These are phyloP conservation scores for Austroboletus eburneus DNA, from an alignment of 768 basidiomycete genomes.

Conservation along the genomic window DNA sequence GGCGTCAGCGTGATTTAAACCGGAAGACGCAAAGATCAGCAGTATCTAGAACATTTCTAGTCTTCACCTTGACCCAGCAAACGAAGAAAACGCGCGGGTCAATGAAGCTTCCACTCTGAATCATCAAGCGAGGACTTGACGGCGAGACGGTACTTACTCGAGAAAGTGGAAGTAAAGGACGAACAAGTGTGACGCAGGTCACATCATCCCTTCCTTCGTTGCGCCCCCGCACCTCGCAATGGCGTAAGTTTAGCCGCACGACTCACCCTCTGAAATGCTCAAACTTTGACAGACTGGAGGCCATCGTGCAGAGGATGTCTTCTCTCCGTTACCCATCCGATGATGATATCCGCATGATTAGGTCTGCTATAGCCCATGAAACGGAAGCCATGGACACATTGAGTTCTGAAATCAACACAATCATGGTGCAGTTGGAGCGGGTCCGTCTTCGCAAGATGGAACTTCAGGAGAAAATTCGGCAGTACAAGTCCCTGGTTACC, in stretches of 20 bases:
- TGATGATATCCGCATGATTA: constrained; percentile 17
- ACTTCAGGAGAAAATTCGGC: constrained; percentile 41
- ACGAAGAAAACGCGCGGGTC: constrained; percentile 46
- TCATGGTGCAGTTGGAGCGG: constrained; percentile 37
- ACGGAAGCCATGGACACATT: constrained; percentile 39
- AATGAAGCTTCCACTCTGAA: constrained; percentile 90
- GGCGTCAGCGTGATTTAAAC: constrained; percentile 15
- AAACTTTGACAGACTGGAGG: constrained; percentile 1
- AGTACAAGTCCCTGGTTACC: constrained; percentile 45
- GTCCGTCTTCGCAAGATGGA: constrained; percentile 41
- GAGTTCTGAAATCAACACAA: constrained; percentile 40
- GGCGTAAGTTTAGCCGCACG: constrained; percentile 7
- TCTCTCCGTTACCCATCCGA: constrained; percentile 19
- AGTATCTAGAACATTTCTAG: constrained; percentile 89
- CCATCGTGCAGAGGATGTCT: constrained; percentile 14
- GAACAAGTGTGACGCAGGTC: constrained; percentile 14
- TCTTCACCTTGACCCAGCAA: constrained; percentile 70
- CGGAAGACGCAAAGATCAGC: constrained; percentile 53
- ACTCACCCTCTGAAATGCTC: constrained; percentile 1
- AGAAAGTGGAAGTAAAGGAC: neutral
- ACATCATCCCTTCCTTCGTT: neutral
- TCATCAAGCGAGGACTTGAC: constrained; percentile 50
- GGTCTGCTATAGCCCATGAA: constrained; percentile 31
- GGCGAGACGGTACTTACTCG: constrained; percentile 19
- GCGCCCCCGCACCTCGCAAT: too few species aligned